phyloP scores from a whole-genome alignment of 1,139 yeast genomes.

The Candida sp. region DNA sequence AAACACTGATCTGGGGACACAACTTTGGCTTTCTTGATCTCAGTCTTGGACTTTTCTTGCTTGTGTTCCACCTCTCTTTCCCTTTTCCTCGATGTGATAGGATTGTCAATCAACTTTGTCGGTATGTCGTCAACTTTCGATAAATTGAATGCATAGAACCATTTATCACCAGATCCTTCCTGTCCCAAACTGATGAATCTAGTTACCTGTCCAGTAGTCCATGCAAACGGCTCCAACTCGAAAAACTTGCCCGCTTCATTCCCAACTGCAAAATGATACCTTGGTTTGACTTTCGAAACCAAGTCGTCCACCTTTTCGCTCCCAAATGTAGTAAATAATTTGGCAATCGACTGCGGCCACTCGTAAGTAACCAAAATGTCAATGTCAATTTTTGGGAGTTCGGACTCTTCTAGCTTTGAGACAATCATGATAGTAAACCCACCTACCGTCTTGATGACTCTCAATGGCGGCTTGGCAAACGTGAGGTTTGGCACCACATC shows the following conservation, averaged over 20 bases:
- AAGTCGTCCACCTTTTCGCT: slow-evolving; percentile 48
- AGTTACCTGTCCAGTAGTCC: slow-evolving; percentile 49
- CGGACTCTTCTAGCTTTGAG: slow-evolving; percentile 20
- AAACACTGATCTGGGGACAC: slow-evolving; percentile 70
- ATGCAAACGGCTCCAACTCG: slow-evolving; percentile 63
- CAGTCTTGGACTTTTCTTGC: slow-evolving; percentile 1
- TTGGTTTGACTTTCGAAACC: slow-evolving; percentile 51
- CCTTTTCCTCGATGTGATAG: slow-evolving; percentile 27
- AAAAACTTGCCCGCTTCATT: slow-evolving; percentile 49
- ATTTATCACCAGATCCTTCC: slow-evolving; percentile 60
- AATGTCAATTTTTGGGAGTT: slow-evolving; percentile 25
- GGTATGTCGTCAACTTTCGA: slow-evolving; percentile 16
- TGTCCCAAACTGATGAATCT: slow-evolving; percentile 69
- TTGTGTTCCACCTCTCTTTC: slow-evolving; percentile 14
- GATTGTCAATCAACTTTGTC: slow-evolving; percentile 34
- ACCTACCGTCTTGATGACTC: slow-evolving; percentile 40
- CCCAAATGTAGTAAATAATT: slow-evolving; percentile 38
- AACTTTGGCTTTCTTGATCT: slow-evolving; percentile 29
- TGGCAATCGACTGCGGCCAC: slow-evolving; percentile 62
- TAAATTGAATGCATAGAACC: slow-evolving; percentile 76
- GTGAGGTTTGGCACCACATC: slow-evolving; percentile 25
- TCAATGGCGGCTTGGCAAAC: slow-evolving; percentile 25
- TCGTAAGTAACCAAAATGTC: slow-evolving; percentile 63
- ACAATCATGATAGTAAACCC: slow-evolving; percentile 55
- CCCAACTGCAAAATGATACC: slow-evolving; percentile 69